These are phyloP conservation scores for Chalara sp. DNA, from an alignment of 2,329 filamentous ascomycete genomes.

Conservation along the genomic window DNA sequence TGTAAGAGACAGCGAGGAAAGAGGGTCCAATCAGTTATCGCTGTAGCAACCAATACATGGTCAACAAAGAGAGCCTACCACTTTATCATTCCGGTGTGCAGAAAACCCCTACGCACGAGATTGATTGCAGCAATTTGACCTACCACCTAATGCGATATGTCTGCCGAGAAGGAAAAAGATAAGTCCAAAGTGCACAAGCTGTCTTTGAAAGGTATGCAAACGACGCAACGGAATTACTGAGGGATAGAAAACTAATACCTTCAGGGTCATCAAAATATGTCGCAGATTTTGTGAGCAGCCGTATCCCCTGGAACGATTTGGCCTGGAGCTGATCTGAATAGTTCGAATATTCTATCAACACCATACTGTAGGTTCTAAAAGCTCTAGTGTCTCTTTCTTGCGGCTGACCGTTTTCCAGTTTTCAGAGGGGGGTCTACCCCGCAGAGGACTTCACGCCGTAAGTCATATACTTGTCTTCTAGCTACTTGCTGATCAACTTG, in stretches of 20 bases:
- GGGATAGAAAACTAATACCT: conserved; percentile 23
- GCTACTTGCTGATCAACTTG: background rate
- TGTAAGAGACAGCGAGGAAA: too few species aligned
- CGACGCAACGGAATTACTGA: background rate
- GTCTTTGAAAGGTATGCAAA: conserved; percentile 68
- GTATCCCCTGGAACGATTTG: background rate
- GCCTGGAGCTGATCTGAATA: conserved; percentile 27
- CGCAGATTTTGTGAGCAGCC: conserved; percentile 77
- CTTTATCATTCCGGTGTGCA: too few species aligned
- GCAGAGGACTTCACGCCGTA: conserved; percentile 94
- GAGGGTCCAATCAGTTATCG: too few species aligned
- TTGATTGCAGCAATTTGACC: too few species aligned
- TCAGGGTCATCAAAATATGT: conserved; percentile 74
- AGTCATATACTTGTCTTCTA: conserved; percentile 27
- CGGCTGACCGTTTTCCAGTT: conserved; percentile 42
- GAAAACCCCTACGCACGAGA: too few species aligned
- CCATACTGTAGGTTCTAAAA: conserved; percentile 64
- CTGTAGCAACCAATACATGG: too few species aligned
- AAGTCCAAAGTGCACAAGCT: conserved; percentile 94
- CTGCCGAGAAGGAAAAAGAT: conserved; percentile 40
- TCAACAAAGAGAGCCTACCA: too few species aligned
- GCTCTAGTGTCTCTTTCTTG: background rate
- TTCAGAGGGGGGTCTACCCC: conserved; percentile 80
- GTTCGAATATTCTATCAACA: conserved; percentile 98
- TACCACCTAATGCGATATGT: conserved; percentile 15